Evolutionary conservation across 1,284 basidiomycete genomes (phyloP), one percentile per base, ranked within the genome.

Genomic region (Retiboletus fuscus): DNA sequence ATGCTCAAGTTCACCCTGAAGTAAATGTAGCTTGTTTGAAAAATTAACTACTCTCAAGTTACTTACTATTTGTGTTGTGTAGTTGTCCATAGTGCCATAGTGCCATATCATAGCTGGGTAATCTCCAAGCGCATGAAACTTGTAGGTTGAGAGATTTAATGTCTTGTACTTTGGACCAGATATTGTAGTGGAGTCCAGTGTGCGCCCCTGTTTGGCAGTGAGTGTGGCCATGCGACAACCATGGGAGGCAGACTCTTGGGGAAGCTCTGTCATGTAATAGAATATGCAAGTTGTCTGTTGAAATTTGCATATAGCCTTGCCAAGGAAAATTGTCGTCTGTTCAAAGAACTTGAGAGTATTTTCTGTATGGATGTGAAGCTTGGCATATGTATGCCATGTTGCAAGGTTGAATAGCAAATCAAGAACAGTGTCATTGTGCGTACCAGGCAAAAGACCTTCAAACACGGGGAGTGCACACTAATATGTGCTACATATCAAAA

Each of bases 311-410:
- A 28, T 15, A 5, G n/a, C 10, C 10, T 53, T 11, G 10, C 51
- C 11, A 11, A 53, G 51, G 15, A 26, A 53, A 15, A 3, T 53
- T n/a, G n/a, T 53, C 43, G 43, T 44, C 43, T 44, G 43, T 44
- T 86, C 47, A 77, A 85, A 30, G 0, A 71, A 66, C 0, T 28
- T 22, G 2, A 83, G 65, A 0, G 78, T 77, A 2, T 67, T 24
- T 1, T 78, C 71, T 0, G 79, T 88, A n/a, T 78, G 76, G 1
- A 75, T 24, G 0, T 47, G 66, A 5, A 77, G 69, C 49, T 77
- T 79, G 24, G 73, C 74, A 20, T 47, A 72, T 8, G 64, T 12
- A 68, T 80, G 82, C 79, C 80, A 83, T 1, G 66, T 63, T 2
- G 71, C 62, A 1, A 72, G 51, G 13, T 61, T 10, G 7, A 71